Base-by-base conservation (phyloP, 1,284 basidiomycete genomes). In the Ustilago vetiveriae region DNA sequence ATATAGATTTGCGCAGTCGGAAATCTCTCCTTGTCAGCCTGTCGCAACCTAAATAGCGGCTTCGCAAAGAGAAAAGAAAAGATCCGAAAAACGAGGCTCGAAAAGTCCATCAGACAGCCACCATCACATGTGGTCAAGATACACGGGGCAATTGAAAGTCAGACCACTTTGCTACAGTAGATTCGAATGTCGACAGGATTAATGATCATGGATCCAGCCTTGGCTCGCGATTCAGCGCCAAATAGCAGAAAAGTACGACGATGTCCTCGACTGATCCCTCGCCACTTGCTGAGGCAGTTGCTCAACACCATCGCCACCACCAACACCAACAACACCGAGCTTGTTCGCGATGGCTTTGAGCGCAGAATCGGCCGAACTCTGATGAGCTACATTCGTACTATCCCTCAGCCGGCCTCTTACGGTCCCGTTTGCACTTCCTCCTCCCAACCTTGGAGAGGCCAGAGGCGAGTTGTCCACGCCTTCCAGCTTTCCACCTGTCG, bases 211-310 rank as follows among this genome's bases (percentile, higher is more conserved):
- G n/a, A n/a, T n/a, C n/a, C n/a, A n/a, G n/a, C n/a, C n/a, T n/a
- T n/a, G n/a, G n/a, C n/a, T n/a, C n/a, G n/a, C n/a, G n/a, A n/a
- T n/a, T n/a, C 22, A 63, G 2, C 59, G 36, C 59, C 59, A 63
- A 19, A 63, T 63, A 9, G 59, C 46, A 4, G 42, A 42, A 36
- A 63, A 63, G 38, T 63, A 63, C 32, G 56, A 59, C 23, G 33
- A 21, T 1, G 23, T n/a, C 23, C 38, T 40, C 38, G 38, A 40
- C 10, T 14, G 17, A 17, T 39, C 37, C 6, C 27, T 38, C 19
- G 10, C 17, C 14, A 11, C 11, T 24, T 37, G 45, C 26, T 29
- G 22, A 2, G 24, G 32, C 30, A 17, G 44, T 24, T 46, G 39
- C 16, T 35, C 44, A 24, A 4, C 16, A 8, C 43, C 23, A 46